These are phyloP conservation scores for Paraphoma chrysanthemicola DNA, from an alignment of 2,329 filamentous ascomycete genomes.

Conservation along the genomic window DNA sequence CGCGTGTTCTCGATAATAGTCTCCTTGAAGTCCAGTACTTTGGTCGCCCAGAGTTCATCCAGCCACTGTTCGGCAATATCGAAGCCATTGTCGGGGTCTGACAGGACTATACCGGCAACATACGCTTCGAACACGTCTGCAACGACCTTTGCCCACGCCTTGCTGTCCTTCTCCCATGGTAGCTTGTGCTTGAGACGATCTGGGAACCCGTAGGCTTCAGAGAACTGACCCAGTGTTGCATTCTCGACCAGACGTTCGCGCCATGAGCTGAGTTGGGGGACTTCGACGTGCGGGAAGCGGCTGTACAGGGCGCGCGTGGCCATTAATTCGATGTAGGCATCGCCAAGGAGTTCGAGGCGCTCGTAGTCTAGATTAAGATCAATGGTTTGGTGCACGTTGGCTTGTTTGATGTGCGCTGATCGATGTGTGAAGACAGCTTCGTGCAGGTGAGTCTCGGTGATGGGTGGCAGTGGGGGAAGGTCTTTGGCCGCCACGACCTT, in stretches of 20 bases:
- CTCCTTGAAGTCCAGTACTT: conserved; percentile 38
- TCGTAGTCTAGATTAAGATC: conserved; percentile 67
- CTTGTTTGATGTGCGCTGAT: conserved; percentile 24
- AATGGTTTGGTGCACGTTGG: conserved; percentile 24
- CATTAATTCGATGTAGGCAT: conserved; percentile 82
- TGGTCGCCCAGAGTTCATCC: conserved; percentile 71
- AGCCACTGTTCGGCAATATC: conserved; percentile 72
- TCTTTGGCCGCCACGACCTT: conserved; percentile 38
- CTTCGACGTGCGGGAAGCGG: conserved; percentile 69
- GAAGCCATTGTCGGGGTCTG: conserved; percentile 69
- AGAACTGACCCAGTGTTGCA: conserved; percentile 73
- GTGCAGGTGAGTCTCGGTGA: conserved; percentile 67
- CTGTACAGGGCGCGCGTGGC: conserved; percentile 77
- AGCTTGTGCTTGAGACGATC: conserved; percentile 63
- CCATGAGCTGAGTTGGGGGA: conserved; percentile 76
- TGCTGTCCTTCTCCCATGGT: conserved; percentile 36
- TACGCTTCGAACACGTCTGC: conserved; percentile 94
- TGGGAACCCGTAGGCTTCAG: conserved; percentile 74
- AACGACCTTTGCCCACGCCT: conserved; percentile 68
- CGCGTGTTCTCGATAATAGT: conserved; percentile 44
- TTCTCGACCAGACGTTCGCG: conserved; percentile 85
- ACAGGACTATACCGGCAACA: conserved; percentile 77
- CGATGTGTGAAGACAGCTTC: conserved; percentile 71
- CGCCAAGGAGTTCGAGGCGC: conserved; percentile 85
- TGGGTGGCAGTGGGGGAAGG: conserved; percentile 66